A percentile compares a stretch with the other conserved stretches of the same genome.
phyloP scores from a whole-genome alignment of 495 filamentous ascomycete species.

The Coniosporium apollinis region DNA sequence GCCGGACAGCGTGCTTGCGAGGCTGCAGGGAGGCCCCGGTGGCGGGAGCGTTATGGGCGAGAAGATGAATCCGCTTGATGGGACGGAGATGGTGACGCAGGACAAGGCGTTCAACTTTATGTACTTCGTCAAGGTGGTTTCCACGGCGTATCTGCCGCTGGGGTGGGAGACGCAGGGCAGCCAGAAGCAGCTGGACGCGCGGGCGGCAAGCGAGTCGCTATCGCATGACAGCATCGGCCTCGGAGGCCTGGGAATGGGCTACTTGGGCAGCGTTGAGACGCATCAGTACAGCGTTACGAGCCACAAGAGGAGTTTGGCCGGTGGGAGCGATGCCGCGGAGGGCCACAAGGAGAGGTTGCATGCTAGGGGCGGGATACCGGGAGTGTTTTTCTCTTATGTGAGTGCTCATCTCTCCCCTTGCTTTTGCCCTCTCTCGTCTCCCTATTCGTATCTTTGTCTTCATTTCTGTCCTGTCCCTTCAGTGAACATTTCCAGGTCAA shows the following conservation, averaged over 20 bases:
- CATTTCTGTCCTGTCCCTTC: too few relatives aligned
- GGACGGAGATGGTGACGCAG: slow-evolving; percentile 54
- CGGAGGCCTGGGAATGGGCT: slow-evolving; percentile 42
- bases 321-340: slow-evolving; percentile 65
- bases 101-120: slow-evolving; percentile 88
- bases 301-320: slow-evolving; percentile 70
- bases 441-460: not conserved
- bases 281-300: slow-evolving; percentile 96
- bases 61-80: slow-evolving; percentile 74
- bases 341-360: slow-evolving; percentile 84
- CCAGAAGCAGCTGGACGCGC: slow-evolving; percentile 12
- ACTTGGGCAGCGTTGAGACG: slow-evolving; percentile 76
- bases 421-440: not conserved
- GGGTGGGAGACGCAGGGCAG: slow-evolving; percentile 45
- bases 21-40: too few relatives aligned
- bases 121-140: slow-evolving; percentile 99
- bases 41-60: too few relatives aligned
- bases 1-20: slow-evolving; percentile 51
- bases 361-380: slow-evolving; percentile 79
- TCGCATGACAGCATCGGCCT: slow-evolving; percentile 37
- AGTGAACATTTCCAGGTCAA: too few relatives aligned
- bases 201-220: too few relatives aligned
- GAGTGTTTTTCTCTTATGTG: slow-evolving; percentile 95
- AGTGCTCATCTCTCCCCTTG: slow-evolving; percentile 18
- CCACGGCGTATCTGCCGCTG: slow-evolving; percentile 81